These are phyloP conservation scores for Prunus armeniaca DNA, from an alignment of 306 rosid species.

Conservation along the genomic window DNA sequence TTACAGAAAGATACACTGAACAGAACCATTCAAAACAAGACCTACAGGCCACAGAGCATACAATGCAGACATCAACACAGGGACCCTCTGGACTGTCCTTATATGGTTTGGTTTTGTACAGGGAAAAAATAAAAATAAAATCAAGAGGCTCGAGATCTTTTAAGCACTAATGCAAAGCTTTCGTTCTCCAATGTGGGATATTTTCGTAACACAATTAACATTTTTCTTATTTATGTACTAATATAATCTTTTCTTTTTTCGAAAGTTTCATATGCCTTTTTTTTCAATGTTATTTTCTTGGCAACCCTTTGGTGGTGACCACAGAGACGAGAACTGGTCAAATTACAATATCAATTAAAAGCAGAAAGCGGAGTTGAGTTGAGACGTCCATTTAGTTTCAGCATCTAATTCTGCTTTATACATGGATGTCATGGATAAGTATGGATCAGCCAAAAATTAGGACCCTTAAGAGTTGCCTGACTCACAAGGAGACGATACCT, in stretches of 20 bases:
- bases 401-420: background rate
- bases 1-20: background rate
- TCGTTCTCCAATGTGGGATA: too few species aligned
- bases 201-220: too few species aligned
- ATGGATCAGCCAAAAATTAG: background rate
- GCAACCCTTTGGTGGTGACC: background rate
- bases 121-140: background rate
- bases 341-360: background rate
- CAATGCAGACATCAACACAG: background rate
- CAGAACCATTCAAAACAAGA: background rate
- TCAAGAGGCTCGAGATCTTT: too few species aligned
- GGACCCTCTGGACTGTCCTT: constrained; percentile 2
- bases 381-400: background rate
- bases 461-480: constrained; percentile 20
- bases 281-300: background rate
- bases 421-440: background rate
- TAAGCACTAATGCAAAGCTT: too few species aligned
- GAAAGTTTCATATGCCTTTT: too few species aligned
- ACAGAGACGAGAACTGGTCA: background rate
- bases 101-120: background rate
- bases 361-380: background rate
- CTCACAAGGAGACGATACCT: constrained; percentile 27
- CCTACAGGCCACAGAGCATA: background rate
- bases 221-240: too few species aligned
- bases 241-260: too few species aligned